phyloP scores from a whole-genome alignment of 2,329 filamentous ascomycete genomes.

The Elsinoe arachidis region DNA sequence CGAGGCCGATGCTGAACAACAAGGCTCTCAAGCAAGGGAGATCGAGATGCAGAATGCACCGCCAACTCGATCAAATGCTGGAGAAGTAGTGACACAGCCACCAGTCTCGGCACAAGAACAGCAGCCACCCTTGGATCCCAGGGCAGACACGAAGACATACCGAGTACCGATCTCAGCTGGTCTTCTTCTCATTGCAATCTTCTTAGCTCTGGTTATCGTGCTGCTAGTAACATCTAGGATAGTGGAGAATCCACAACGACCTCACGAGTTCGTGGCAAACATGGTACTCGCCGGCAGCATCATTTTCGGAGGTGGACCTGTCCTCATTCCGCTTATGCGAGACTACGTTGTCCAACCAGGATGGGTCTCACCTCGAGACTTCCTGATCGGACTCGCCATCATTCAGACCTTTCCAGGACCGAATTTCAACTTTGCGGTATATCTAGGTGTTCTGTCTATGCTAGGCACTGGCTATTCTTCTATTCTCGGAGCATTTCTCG shows the following conservation, averaged over 20 bases:
- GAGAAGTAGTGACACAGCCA: not conserved
- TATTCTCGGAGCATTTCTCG: slow-evolving; percentile 30
- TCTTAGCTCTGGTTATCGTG: slow-evolving; percentile 33
- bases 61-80: not conserved
- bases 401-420: slow-evolving; percentile 62
- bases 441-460: slow-evolving; percentile 33
- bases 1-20: not conserved
- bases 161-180: not conserved
- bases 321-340: slow-evolving; percentile 37
- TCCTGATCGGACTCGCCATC: slow-evolving; percentile 63
- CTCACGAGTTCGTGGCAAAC: slow-evolving; percentile 59
- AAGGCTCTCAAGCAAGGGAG: not conserved
- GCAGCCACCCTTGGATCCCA: not conserved
- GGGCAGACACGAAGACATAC: slow-evolving; percentile 3
- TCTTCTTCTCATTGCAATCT: not conserved
- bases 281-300: slow-evolving; percentile 64
- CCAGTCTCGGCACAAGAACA: not conserved
- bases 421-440: slow-evolving; percentile 47
- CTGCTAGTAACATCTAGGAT: slow-evolving; percentile 44
- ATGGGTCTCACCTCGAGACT: slow-evolving; percentile 63
- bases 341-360: slow-evolving; percentile 52
- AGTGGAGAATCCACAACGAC: slow-evolving; percentile 34
- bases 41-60: not conserved
- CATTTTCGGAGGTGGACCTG: slow-evolving; percentile 40
- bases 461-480: slow-evolving; percentile 23